phyloP scores from a whole-genome alignment of 1,284 basidiomycete species.

The Sphaerobolus stellatus region DNA sequence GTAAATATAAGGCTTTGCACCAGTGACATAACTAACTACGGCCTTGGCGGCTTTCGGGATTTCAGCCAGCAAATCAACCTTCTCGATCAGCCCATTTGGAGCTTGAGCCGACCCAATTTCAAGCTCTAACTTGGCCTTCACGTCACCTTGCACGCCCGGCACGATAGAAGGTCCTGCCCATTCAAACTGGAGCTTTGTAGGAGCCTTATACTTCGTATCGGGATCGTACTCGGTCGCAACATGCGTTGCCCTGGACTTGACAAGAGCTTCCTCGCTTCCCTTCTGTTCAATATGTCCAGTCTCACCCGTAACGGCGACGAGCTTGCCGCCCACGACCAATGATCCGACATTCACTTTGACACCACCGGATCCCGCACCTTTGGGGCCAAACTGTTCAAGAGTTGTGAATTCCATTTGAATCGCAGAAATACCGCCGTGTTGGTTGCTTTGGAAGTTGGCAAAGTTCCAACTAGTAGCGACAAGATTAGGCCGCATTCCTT shows the following conservation, averaged over 20 bases:
- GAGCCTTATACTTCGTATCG: conserved; percentile 83
- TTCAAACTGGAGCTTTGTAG: conserved; percentile 67
- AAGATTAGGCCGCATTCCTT: conserved; percentile 96
- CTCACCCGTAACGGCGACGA: conserved; percentile 71
- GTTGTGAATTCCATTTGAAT: conserved; percentile 98
- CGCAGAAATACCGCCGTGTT: conserved; percentile 76
- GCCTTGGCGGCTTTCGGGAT: conserved; percentile 91
- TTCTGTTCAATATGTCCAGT: conserved; percentile 66
- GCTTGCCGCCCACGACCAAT: conserved; percentile 75
- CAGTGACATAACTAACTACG: conserved; percentile 87
- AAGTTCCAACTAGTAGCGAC: conserved; percentile 97
- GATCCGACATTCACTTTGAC: conserved; percentile 85
- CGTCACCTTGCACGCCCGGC: conserved; percentile 49
- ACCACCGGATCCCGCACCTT: conserved; percentile 74
- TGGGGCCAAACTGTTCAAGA: conserved; percentile 68
- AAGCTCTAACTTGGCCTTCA: conserved; percentile 56
- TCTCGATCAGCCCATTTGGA: conserved; percentile 86
- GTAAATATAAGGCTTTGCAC: conserved; percentile 92
- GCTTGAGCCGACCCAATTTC: conserved; percentile 55
- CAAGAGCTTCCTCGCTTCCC: conserved; percentile 39
- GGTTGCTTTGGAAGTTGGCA: conserved; percentile 77
- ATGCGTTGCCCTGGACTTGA: conserved; percentile 72
- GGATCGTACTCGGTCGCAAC: conserved; percentile 58
- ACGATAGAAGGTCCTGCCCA: conserved; percentile 76
- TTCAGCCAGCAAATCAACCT: conserved; percentile 95